Conservation (phyloP, 2,329 filamentous ascomycete species). For the Calonectria pseudoreteaudii region DNA sequence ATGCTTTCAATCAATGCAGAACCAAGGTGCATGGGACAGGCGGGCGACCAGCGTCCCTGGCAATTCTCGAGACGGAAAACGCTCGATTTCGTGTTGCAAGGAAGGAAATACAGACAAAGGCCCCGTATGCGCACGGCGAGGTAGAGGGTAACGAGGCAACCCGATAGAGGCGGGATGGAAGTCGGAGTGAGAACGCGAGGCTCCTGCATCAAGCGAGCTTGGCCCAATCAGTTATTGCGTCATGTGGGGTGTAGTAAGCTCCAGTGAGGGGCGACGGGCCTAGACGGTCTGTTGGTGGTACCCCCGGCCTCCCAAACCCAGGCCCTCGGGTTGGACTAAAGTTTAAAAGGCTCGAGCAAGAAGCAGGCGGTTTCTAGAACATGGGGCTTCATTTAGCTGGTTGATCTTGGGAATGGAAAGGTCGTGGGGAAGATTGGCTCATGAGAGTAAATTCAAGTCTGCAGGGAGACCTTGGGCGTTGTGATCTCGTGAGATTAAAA, state of each 20-base stretch:
- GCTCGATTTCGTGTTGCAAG: background rate
- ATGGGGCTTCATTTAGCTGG: background rate
- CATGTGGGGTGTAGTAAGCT: constrained; percentile 14
- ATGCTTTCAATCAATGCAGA: background rate
- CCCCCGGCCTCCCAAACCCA: background rate
- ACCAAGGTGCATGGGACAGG: background rate
- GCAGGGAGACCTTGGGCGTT: background rate
- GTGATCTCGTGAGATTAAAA: background rate
- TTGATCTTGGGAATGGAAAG: background rate
- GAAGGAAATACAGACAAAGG: background rate
- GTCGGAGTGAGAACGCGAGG: constrained; percentile 4
- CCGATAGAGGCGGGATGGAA: background rate
- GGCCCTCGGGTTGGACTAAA: background rate
- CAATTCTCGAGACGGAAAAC: background rate
- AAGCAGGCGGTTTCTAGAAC: background rate
- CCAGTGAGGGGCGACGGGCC: background rate
- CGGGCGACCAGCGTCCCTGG: background rate
- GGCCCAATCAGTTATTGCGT: constrained; percentile 14
- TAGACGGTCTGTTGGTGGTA: background rate
- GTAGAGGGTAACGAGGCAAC: background rate
- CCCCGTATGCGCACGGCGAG: background rate
- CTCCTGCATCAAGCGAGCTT: background rate
- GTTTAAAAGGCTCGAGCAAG: background rate
- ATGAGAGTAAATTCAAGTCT: background rate
- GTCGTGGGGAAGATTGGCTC: background rate